Percentiles rank a stretch among this genome's conserved stretches.
phyloP scores from a whole-genome alignment of 176 grass and related monocot genomes.

The Rhynchospora tenuis region DNA sequence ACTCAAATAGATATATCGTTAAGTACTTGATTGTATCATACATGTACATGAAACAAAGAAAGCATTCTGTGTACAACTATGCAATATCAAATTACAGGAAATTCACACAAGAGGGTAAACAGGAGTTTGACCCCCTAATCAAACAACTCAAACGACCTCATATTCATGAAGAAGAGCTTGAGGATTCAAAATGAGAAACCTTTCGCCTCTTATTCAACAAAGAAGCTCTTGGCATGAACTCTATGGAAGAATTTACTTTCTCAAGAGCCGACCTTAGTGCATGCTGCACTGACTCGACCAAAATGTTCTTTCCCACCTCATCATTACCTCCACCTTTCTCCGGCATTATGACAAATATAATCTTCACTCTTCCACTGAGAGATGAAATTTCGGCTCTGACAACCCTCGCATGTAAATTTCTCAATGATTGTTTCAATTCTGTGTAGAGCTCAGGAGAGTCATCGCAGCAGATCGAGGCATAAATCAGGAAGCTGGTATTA shows the following conservation, averaged over 20 bases:
- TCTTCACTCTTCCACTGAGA: constrained; percentile 59
- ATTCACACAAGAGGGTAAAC: background rate
- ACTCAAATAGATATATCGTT: background rate
- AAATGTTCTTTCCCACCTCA: constrained; percentile 15
- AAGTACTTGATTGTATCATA: background rate
- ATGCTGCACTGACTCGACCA: constrained; percentile 32
- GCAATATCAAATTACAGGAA: background rate
- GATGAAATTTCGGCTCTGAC: constrained; percentile 68
- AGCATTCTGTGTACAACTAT: background rate
- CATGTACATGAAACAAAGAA: background rate
- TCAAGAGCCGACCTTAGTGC: constrained; percentile 61
- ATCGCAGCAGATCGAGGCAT: constrained; percentile 75
- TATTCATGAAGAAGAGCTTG: constrained; percentile 65
- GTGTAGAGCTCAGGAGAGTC: constrained; percentile 54
- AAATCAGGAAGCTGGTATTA: constrained; percentile 25
- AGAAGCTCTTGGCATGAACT: constrained; percentile 45
- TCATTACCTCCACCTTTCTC: constrained; percentile 16
- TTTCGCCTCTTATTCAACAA: constrained; percentile 59
- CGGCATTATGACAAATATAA: constrained; percentile 33
- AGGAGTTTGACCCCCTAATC: background rate
- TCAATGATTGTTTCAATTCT: constrained; percentile 46
- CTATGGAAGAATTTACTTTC: constrained; percentile 34
- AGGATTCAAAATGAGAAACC: constrained; percentile 55
- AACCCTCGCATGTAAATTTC: constrained; percentile 38
- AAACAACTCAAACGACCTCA: background rate